These are phyloP conservation scores for Cyanidioschyzon merolae DNA, from an alignment of 23 red algal species.

Conservation along the genomic window DNA sequence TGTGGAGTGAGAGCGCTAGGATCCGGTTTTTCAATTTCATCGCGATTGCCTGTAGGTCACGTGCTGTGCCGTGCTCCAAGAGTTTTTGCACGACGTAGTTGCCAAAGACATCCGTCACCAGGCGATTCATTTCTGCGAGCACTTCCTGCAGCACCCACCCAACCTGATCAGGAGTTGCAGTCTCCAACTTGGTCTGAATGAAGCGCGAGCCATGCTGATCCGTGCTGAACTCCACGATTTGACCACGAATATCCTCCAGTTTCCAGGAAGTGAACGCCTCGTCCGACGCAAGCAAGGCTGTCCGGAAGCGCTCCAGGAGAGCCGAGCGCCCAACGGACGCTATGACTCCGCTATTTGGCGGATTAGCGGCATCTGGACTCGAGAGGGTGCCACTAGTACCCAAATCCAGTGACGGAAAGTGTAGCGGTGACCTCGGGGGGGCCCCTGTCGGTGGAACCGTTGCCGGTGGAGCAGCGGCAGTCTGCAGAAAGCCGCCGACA, in stretches of 20 bases:
- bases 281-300: not conserved
- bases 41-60: slow-evolving; percentile 48
- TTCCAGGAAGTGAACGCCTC: slow-evolving; percentile 39
- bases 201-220: slow-evolving; percentile 99
- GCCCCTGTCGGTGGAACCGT: too few species aligned
- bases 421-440: too few species aligned
- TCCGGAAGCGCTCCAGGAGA: not conserved
- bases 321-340: not conserved
- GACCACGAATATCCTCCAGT: slow-evolving; percentile 54
- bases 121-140: slow-evolving; percentile 55
- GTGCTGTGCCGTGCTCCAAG: slow-evolving; percentile 64
- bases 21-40: slow-evolving; percentile 68
- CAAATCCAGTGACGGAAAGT: too few species aligned
- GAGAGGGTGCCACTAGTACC: too few species aligned
- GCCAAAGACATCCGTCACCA: slow-evolving; percentile 98
- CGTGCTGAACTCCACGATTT: slow-evolving; percentile 93
- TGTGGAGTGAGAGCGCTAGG: slow-evolving; percentile 82
- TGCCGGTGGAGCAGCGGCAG: too few species aligned
- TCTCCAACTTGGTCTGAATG: slow-evolving; percentile 93
- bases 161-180: slow-evolving; percentile 30
- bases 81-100: slow-evolving; percentile 94
- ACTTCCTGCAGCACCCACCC: slow-evolving; percentile 44
- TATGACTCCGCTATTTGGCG: too few species aligned
- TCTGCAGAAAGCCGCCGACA: too few species aligned
- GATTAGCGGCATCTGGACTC: too few species aligned